These are phyloP conservation scores for Aotearoamyces nothofagi DNA, from an alignment of 2,329 filamentous ascomycete genomes.

Conservation along the genomic window DNA sequence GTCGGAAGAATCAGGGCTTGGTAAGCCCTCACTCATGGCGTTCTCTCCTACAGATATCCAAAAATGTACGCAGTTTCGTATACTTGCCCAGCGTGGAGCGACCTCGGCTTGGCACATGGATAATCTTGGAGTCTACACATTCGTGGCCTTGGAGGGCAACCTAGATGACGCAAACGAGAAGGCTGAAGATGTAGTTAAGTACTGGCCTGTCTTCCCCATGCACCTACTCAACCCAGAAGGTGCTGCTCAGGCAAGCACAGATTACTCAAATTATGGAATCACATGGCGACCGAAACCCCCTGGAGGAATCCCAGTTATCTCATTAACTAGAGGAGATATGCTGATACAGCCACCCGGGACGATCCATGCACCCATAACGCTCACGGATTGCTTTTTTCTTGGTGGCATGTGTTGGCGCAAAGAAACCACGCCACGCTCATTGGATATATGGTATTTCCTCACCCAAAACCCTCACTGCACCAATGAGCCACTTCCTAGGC, in stretches of 20 bases:
- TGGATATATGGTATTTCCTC: conserved; percentile 3
- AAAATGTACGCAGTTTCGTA: conserved; percentile 4
- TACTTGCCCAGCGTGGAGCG: conserved; percentile 3
- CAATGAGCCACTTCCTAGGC: conserved; percentile 3
- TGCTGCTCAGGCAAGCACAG: neutral
- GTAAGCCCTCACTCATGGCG: conserved; percentile 1
- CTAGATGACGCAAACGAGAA: neutral
- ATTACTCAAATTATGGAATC: conserved; percentile 1
- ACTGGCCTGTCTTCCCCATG: conserved; percentile 3
- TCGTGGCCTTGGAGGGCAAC: conserved; percentile 2
- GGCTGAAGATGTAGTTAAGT: conserved; percentile 4
- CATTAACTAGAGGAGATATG: conserved; percentile 3
- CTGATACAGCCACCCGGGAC: conserved; percentile 3
- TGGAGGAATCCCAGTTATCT: conserved; percentile 2
- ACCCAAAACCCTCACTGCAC: conserved; percentile 3
- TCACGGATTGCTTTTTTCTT: conserved; percentile 3
- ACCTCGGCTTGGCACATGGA: conserved; percentile 5
- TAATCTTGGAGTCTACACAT: conserved; percentile 3
- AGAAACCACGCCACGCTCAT: neutral
- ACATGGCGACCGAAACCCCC: conserved; percentile 4
- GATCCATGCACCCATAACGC: conserved; percentile 4
- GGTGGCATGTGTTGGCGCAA: conserved; percentile 4
- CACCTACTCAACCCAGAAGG: conserved; percentile 1
- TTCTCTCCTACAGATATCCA: conserved; percentile 3
- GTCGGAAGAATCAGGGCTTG: conserved; percentile 1